A percentile compares a stretch with the other conserved stretches of the same genome.
Evolutionary conservation across 2,329 filamentous ascomycete species (phyloP).

Genomic region (Tolypocladium nubicola): DNA sequence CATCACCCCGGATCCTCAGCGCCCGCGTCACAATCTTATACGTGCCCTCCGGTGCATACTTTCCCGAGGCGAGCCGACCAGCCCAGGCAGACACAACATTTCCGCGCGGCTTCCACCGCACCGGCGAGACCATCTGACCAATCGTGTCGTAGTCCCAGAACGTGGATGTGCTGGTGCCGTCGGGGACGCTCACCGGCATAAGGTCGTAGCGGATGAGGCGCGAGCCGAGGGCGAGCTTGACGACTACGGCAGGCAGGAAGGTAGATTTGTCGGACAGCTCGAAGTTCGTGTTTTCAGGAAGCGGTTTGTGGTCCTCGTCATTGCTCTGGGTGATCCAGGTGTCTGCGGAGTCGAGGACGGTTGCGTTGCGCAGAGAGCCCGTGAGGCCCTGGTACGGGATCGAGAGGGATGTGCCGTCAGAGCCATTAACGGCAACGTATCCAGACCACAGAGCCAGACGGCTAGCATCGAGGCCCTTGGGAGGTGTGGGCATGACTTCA

Average conservation of each 20-base stretch:
- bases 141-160: no score
- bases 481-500: slow-evolving; percentile 1
- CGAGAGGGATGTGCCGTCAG: slow-evolving; percentile 16
- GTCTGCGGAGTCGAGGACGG: slow-evolving; percentile 20
- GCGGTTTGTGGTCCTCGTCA: slow-evolving; percentile 10
- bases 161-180: no score
- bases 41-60: neutral
- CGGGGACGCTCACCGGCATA: neutral
- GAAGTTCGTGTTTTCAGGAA: slow-evolving; percentile 9
- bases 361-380: slow-evolving; percentile 18
- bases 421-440: slow-evolving; percentile 5
- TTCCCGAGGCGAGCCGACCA: neutral
- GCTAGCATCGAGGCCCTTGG: neutral
- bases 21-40: neutral
- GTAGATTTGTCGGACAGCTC: slow-evolving; percentile 2
- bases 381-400: slow-evolving; percentile 24
- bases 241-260: slow-evolving; percentile 17
- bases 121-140: neutral
- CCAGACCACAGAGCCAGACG: slow-evolving; percentile 5
- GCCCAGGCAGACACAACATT: neutral
- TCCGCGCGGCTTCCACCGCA: neutral
- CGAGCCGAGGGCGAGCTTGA: slow-evolving; percentile 6
- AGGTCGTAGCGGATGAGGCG: slow-evolving; percentile 5
- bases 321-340: slow-evolving; percentile 20
- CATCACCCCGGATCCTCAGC: neutral